phyloP scores from a whole-genome alignment of 805 yeast species.

The Starmerella bombi region DNA sequence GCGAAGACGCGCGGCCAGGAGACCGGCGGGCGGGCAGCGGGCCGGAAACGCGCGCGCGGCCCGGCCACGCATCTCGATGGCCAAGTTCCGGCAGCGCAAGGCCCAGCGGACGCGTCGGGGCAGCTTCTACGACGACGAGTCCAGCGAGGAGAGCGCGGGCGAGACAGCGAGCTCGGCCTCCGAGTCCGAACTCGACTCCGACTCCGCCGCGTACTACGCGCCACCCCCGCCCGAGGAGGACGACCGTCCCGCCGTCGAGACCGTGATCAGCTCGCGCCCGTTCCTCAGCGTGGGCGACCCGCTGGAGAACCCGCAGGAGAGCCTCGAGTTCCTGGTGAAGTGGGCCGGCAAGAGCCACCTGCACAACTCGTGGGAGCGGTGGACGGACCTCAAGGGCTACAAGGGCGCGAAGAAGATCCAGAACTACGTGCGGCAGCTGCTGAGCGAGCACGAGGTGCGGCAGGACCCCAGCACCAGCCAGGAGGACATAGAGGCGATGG shows the following conservation, averaged over 20 bases:
- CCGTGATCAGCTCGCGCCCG: conserved; percentile 44
- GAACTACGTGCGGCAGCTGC: conserved; percentile 68
- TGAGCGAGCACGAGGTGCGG: conserved; percentile 62
- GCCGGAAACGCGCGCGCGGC: conserved; percentile 1
- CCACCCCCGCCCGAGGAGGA: conserved; percentile 4
- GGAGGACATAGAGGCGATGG: conserved; percentile 90
- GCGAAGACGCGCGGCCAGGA: not conserved
- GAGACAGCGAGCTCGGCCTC: not conserved
- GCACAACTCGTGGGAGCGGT: conserved; percentile 90
- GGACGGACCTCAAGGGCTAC: conserved; percentile 32
- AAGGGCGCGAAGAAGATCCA: conserved; percentile 80
- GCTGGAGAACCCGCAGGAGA: conserved; percentile 42
- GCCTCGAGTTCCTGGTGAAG: conserved; percentile 50
- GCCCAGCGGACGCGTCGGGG: conserved; percentile 8
- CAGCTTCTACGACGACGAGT: conserved; percentile 21
- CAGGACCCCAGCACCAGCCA: conserved; percentile 69
- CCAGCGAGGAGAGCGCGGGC: conserved; percentile 3
- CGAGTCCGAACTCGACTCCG: conserved; percentile 3
- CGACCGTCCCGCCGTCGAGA: conserved; percentile 31
- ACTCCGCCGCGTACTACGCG: conserved; percentile 2
- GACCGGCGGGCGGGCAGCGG: conserved; percentile 8
- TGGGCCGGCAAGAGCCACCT: conserved; percentile 83
- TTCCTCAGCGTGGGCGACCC: conserved; percentile 26
- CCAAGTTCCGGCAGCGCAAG: not conserved
- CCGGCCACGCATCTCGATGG: conserved; percentile 3